These are phyloP conservation scores for Calonectria hongkongensis DNA, from an alignment of 2,329 filamentous ascomycete genomes.

Conservation along the genomic window DNA sequence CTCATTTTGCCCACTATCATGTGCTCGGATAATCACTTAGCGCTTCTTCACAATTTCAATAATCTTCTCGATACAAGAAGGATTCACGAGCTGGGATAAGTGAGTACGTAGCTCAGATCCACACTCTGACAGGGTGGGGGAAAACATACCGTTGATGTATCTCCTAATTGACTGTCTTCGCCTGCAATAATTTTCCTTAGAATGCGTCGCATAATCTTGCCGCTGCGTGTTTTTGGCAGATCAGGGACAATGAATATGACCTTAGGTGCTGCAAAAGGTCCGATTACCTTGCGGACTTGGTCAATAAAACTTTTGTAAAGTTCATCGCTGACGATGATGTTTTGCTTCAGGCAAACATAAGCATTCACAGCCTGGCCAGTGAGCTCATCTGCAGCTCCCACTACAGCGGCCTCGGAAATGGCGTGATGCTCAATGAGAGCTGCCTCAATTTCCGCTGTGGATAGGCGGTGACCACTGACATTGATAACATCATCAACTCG, in stretches of 20 bases:
- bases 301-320: neutral
- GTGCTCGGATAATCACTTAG: neutral
- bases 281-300: neutral
- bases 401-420: neutral
- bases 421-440: neutral
- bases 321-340: neutral
- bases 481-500: slow-evolving; percentile 1
- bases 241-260: neutral
- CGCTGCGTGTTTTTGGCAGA: slow-evolving; percentile 2
- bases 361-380: neutral
- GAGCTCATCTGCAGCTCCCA: neutral
- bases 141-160: slow-evolving; percentile 3
- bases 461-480: slow-evolving; percentile 8
- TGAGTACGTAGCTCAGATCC: neutral
- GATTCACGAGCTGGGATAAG: neutral
- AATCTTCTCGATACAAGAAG: neutral
- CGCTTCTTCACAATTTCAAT: neutral
- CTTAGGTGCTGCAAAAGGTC: neutral
- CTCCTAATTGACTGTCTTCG: neutral
- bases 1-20: neutral
- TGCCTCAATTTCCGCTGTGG: neutral
- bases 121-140: neutral
- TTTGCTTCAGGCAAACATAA: neutral
- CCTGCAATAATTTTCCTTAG: neutral
- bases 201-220: neutral